A percentile compares a stretch with the other conserved stretches of the same genome.
Conservation (phyloP, 768 basidiomycete species). For the Lactifluus subvellereus region DNA sequence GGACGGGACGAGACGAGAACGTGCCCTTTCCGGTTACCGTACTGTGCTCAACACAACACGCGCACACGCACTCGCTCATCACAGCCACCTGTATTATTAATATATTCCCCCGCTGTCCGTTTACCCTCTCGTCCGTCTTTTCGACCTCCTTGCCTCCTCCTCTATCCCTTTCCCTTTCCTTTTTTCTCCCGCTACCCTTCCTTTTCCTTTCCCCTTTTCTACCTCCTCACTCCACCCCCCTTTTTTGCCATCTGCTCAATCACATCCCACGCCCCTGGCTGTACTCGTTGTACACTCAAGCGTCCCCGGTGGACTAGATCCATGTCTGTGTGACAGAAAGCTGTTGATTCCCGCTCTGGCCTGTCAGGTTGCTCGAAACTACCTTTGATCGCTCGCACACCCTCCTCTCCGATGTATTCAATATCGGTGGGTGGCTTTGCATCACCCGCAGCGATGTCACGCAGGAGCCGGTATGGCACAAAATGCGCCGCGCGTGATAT, state of each 20-base stretch:
- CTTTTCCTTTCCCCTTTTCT: not conserved
- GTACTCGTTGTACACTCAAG: constrained; percentile 82
- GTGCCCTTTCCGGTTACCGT: constrained; percentile 15
- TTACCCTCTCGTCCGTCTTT: not conserved
- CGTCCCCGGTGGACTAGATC: constrained; percentile 73
- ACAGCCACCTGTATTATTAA: not conserved
- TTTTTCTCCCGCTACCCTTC: not conserved
- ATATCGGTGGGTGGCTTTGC: constrained; percentile 44
- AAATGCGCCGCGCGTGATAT: constrained; percentile 59
- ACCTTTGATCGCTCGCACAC: constrained; percentile 62
- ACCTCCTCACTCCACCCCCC: constrained; percentile 69
- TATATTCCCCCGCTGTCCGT: not conserved
- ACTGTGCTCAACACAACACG: constrained; percentile 2
- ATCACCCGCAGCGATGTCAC: constrained; percentile 45
- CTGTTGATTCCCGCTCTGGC: not conserved
- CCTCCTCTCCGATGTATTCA: constrained; percentile 61
- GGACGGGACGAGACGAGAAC: constrained; percentile 7
- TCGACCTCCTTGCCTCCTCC: not conserved
- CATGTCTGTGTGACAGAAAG: constrained; percentile 49
- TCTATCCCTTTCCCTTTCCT: not conserved
- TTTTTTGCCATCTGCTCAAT: constrained; percentile 53
- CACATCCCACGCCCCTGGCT: constrained; percentile 56
- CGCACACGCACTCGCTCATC: not conserved
- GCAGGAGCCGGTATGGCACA: constrained; percentile 71
- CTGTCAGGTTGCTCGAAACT: not conserved